Conservation (phyloP, 106 monocot genomes). For the Dendrobium officinale region DNA sequence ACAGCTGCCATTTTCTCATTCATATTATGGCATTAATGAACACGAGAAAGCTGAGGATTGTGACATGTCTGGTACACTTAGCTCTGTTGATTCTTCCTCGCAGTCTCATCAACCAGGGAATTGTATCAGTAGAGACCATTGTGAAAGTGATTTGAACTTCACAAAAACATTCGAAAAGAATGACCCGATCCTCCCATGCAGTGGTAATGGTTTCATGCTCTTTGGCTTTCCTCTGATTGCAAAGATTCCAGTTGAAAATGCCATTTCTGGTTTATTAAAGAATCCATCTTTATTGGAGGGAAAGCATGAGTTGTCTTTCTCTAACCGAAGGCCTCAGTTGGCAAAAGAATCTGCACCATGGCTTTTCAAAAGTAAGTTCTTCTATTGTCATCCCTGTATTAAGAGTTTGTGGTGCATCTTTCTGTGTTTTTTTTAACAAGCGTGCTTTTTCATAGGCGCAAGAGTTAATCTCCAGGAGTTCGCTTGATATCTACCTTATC, state of each 20-base stretch:
- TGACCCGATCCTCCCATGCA: neutral
- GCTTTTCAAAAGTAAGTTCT: slow-evolving; percentile 20
- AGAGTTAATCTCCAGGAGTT: neutral
- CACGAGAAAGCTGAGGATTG: neutral
- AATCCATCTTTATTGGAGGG: slow-evolving; percentile 9
- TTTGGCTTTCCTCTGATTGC: slow-evolving; percentile 79
- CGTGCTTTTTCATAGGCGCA: neutral
- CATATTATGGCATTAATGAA: neutral
- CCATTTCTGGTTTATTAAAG: slow-evolving; percentile 1
- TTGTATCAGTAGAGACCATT: neutral
- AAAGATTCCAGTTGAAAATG: slow-evolving; percentile 20
- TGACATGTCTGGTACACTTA: neutral
- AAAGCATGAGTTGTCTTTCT: slow-evolving; percentile 11
- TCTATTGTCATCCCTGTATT: neutral
- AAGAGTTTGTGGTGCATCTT: neutral
- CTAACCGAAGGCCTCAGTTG: slow-evolving; percentile 7
- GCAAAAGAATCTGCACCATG: slow-evolving; percentile 13
- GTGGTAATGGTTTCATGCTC: slow-evolving; percentile 39
- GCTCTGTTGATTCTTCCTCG: neutral
- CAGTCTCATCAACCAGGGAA: neutral
- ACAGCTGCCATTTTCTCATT: neutral
- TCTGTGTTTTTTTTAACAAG: neutral
- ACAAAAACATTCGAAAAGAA: neutral
- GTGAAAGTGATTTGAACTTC: neutral
- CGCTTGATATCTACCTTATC: neutral